Percentiles rank a stretch among this genome's conserved stretches.
These are phyloP conservation scores for Coniochaeta sp. DNA, from an alignment of 2,329 filamentous ascomycete species.

Conservation along the genomic window DNA sequence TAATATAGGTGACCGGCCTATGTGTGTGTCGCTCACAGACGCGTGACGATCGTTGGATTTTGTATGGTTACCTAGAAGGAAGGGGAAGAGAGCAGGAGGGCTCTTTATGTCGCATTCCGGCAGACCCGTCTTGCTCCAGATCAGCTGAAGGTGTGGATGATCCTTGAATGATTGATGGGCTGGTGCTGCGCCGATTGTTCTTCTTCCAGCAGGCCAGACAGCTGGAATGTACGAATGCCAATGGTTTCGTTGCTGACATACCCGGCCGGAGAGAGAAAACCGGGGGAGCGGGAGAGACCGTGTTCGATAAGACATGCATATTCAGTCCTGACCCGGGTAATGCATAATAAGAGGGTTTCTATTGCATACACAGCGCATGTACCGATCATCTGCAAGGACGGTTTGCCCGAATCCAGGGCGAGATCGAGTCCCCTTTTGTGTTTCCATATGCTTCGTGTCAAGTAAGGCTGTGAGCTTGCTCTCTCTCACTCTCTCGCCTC, in stretches of 20 bases:
- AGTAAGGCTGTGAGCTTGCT: neutral
- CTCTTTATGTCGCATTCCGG: neutral
- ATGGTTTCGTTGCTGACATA: neutral
- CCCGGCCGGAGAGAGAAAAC: neutral
- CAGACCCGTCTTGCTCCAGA: neutral
- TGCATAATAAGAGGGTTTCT: neutral
- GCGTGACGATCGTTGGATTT: neutral
- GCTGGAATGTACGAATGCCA: neutral
- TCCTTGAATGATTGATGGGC: neutral
- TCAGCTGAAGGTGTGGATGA: neutral
- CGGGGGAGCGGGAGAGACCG: neutral
- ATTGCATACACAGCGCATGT: neutral
- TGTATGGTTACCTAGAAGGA: neutral
- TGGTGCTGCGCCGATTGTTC: too few species aligned
- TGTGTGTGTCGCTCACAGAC: neutral
- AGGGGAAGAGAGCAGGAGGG: too few species aligned
- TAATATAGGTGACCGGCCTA: neutral
- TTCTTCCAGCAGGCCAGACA: too few species aligned
- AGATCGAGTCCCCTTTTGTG: neutral
- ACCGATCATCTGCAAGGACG: too few species aligned
- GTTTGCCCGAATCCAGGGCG: neutral
- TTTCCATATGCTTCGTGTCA: neutral
- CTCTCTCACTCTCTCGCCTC: neutral
- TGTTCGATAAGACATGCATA: slow-evolving; percentile 1
- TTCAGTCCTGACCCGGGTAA: neutral